Conservation (phyloP, 306 rosid genomes). For the Quercus gilva region DNA sequence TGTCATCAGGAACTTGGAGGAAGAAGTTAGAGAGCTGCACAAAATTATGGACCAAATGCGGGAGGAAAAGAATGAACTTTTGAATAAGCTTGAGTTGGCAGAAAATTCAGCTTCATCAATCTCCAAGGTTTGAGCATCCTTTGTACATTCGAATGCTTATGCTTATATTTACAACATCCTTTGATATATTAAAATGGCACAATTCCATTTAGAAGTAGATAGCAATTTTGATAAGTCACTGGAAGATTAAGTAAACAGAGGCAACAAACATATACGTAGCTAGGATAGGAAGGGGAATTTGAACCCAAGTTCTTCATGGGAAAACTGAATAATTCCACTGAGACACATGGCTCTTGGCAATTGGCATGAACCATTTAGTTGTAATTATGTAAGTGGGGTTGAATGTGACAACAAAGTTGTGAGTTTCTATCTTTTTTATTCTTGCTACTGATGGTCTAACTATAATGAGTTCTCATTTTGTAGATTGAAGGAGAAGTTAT, state of each 20-base stretch:
- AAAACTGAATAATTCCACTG: no score
- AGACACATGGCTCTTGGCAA: neutral
- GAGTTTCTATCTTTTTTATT: neutral
- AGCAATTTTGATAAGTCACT: no score
- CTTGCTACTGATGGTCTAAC: neutral
- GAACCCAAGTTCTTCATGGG: no score
- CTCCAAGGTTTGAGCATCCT: constrained; percentile 38
- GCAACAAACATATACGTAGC: no score
- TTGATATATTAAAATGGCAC: neutral
- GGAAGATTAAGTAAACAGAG: no score
- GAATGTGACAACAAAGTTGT: neutral
- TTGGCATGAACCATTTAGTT: neutral
- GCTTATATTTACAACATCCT: neutral
- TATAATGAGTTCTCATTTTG: constrained; percentile 8
- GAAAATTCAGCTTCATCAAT: constrained; percentile 30
- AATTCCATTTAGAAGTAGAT: no score
- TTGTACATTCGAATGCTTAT: neutral
- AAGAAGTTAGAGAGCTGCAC: constrained; percentile 48
- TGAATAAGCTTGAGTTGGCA: constrained; percentile 40
- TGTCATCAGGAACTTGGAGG: constrained; percentile 37
- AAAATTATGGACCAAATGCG: constrained; percentile 33
- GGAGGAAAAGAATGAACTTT: constrained; percentile 45
- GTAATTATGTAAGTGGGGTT: neutral
- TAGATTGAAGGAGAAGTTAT: constrained; percentile 42
- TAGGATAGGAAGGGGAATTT: no score